phyloP scores from a whole-genome alignment of 805 yeast genomes.

The Myxozyma lipomycoides region DNA sequence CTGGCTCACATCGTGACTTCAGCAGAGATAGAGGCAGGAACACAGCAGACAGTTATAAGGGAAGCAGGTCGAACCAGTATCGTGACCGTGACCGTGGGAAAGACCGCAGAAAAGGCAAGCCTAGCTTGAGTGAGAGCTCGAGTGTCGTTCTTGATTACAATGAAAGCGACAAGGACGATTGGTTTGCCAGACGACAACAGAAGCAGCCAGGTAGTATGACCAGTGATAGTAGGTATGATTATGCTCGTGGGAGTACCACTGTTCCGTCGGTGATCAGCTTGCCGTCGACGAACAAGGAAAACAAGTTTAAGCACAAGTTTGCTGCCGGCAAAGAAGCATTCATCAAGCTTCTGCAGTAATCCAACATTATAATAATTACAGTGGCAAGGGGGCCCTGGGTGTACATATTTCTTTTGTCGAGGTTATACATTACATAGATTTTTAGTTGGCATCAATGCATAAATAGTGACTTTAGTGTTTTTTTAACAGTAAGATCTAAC shows the following conservation, averaged over 20 bases:
- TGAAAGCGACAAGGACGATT: constrained; percentile 15
- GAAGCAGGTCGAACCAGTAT: neutral
- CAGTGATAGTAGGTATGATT: constrained; percentile 4
- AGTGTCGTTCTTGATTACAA: neutral
- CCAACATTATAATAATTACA: no score
- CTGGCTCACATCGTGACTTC: no score
- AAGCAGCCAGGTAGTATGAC: neutral
- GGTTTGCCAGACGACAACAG: constrained; percentile 12
- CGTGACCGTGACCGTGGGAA: neutral
- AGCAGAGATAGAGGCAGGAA: neutral
- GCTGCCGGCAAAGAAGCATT: constrained; percentile 23
- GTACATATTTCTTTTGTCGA: no score
- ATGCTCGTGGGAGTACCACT: constrained; percentile 2
- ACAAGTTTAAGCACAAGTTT: constrained; percentile 5
- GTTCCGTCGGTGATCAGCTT: constrained; percentile 4
- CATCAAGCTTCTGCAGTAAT: constrained; percentile 11
- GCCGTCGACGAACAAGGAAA: neutral
- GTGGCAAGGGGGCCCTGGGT: no score
- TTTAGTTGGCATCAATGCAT: no score
- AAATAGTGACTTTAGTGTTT: no score
- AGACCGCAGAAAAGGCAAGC: no score
- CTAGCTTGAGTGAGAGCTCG: neutral
- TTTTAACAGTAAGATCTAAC: no score
- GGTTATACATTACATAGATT: no score
- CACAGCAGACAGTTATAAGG: neutral